These are phyloP conservation scores for Larix sibirica DNA, from an alignment of 83 land plant species.

Conservation along the genomic window DNA sequence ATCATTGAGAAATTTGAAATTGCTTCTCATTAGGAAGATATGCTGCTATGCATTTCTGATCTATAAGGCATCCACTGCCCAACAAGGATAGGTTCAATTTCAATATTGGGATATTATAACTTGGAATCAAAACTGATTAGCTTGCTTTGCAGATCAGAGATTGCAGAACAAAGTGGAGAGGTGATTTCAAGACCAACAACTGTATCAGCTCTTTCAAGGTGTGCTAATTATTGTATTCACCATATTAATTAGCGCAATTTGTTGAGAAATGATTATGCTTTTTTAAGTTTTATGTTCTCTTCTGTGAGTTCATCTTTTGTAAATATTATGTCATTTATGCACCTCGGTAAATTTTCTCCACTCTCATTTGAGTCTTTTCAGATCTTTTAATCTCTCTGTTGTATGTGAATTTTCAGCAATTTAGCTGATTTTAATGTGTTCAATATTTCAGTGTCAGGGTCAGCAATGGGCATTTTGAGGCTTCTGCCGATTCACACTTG, in stretches of 20 bases:
- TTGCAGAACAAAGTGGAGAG: constrained; percentile 77
- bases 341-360: no score
- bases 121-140: neutral
- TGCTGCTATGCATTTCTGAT: no score
- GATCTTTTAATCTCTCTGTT: neutral
- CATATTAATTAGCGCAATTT: no score
- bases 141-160: constrained; percentile 38
- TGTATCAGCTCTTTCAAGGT: constrained; percentile 47
- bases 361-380: no score
- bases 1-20: no score
- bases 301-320: no score
- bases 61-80: no score
- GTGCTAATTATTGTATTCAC: neutral
- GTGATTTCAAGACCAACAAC: constrained; percentile 29
- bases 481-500: constrained; percentile 35
- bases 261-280: no score
- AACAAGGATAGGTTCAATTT: no score
- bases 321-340: no score
- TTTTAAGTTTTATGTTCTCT: no score
- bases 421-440: neutral
- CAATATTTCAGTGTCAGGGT: constrained; percentile 33
- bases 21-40: no score
- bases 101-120: neutral
- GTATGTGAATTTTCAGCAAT: neutral
- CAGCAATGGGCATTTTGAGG: constrained; percentile 58